Conservation (phyloP, 257 asterid species). For the Nicotiana sylvestris region DNA sequence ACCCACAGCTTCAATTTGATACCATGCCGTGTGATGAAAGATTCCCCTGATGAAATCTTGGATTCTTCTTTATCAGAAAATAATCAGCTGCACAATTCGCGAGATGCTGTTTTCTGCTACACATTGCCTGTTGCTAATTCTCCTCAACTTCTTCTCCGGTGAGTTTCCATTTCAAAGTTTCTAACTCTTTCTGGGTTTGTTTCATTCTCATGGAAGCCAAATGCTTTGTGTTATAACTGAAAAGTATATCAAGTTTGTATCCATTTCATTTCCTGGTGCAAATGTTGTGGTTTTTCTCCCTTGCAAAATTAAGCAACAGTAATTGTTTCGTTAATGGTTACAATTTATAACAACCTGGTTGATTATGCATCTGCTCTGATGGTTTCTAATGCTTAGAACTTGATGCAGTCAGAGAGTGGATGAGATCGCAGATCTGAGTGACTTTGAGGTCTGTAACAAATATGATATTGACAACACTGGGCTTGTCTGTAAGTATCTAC, state of each 20-base stretch:
- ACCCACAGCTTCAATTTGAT: slow-evolving; percentile 65
- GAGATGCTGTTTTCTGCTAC: slow-evolving; percentile 59
- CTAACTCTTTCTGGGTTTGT: not conserved
- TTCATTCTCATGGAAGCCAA: not conserved
- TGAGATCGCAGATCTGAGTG: slow-evolving; percentile 56
- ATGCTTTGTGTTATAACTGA: not conserved
- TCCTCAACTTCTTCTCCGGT: slow-evolving; percentile 56
- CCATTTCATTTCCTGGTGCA: not conserved
- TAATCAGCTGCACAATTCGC: slow-evolving; percentile 9
- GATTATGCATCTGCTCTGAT: not conserved
- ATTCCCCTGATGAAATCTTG: slow-evolving; percentile 25
- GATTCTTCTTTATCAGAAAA: slow-evolving; percentile 20
- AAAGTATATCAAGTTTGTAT: not conserved
- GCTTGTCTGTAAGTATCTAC: slow-evolving; percentile 56
- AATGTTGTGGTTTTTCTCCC: not conserved
- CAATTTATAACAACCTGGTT: not conserved
- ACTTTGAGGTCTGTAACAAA: slow-evolving; percentile 63
- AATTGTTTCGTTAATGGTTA: not conserved
- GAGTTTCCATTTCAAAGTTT: slow-evolving; percentile 14
- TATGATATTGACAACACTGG: slow-evolving; percentile 80
- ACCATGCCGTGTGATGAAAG: slow-evolving; percentile 36
- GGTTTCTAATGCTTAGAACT: slow-evolving; percentile 19
- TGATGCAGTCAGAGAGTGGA: slow-evolving; percentile 80
- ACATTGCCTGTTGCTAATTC: slow-evolving; percentile 51
- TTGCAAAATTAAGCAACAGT: not conserved